phyloP scores from a whole-genome alignment of 2,329 filamentous ascomycete species.

The Sporothrix schenckii region DNA sequence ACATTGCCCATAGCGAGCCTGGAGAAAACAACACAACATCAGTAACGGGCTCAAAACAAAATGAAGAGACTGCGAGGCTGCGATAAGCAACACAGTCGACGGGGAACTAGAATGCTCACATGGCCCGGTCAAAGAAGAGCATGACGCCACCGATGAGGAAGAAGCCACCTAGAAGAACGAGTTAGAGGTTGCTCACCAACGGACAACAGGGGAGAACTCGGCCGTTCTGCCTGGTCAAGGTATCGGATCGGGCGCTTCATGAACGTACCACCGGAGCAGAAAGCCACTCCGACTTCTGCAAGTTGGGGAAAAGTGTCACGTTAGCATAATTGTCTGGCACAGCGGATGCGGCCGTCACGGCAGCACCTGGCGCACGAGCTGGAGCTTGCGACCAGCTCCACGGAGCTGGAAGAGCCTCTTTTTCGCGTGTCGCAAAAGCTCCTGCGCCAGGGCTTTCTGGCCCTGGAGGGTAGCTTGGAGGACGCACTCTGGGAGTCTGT shows the following conservation, averaged over 20 bases:
- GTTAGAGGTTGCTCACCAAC: background rate
- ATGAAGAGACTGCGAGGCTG: background rate
- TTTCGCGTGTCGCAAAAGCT: constrained; percentile 32
- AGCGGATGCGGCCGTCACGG: background rate
- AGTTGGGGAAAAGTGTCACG: constrained; percentile 31
- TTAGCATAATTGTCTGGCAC: constrained; percentile 37
- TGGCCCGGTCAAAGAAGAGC: constrained; percentile 96
- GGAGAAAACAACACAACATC: constrained; percentile 20
- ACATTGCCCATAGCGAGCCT: constrained; percentile 98
- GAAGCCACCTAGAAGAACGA: constrained; percentile 69
- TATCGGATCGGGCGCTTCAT: background rate
- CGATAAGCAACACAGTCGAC: background rate
- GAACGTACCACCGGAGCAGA: constrained; percentile 91
- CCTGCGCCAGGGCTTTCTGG: background rate
- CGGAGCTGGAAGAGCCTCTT: background rate
- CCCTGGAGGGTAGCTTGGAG: background rate
- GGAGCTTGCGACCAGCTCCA: constrained; percentile 12
- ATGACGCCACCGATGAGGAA: constrained; percentile 94
- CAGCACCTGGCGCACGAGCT: background rate
- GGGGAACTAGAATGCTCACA: constrained; percentile 59
- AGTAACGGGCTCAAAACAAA: background rate
- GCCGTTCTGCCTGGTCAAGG: too few relatives aligned
- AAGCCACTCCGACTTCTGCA: constrained; percentile 91
- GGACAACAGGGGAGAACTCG: background rate
- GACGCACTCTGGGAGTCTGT: constrained; percentile 89